Evolutionary conservation across 805 yeast species (phyloP).

Genomic region (Metschnikowia koreensis): DNA sequence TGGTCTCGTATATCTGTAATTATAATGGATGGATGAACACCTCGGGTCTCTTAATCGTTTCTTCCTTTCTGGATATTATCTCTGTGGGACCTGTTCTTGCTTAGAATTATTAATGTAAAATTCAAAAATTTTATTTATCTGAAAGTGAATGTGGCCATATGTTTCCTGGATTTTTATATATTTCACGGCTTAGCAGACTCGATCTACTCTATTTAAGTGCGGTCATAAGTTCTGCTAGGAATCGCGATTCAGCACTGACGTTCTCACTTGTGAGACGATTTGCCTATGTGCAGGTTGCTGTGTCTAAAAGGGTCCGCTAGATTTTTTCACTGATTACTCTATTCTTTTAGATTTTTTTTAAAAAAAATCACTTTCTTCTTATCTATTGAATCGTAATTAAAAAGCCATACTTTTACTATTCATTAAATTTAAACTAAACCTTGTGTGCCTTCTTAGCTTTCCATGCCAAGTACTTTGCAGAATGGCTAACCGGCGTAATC

Average conservation of each 20-base stretch:
- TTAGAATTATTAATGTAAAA: no score
- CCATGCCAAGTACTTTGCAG: constrained; percentile 66
- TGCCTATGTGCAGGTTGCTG: neutral
- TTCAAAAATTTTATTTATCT: no score
- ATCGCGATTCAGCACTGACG: neutral
- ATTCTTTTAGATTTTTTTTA: no score
- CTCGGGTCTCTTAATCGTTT: no score
- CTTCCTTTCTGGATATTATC: no score
- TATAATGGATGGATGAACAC: no score
- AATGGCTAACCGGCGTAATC: constrained; percentile 58
- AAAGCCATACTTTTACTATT: no score
- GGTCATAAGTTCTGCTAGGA: neutral
- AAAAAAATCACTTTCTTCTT: neutral
- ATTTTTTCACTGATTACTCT: neutral
- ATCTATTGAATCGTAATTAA: no score
- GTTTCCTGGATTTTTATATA: neutral
- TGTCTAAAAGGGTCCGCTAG: neutral
- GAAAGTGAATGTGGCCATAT: neutral
- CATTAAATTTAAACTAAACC: neutral
- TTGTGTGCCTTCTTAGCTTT: constrained; percentile 10
- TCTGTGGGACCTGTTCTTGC: no score
- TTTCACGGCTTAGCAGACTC: neutral
- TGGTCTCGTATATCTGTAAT: no score
- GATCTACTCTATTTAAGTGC: neutral
- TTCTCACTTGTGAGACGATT: neutral